Conservation (phyloP, 352 stramenopile genomes). For the Phytophthora tentaculata region DNA sequence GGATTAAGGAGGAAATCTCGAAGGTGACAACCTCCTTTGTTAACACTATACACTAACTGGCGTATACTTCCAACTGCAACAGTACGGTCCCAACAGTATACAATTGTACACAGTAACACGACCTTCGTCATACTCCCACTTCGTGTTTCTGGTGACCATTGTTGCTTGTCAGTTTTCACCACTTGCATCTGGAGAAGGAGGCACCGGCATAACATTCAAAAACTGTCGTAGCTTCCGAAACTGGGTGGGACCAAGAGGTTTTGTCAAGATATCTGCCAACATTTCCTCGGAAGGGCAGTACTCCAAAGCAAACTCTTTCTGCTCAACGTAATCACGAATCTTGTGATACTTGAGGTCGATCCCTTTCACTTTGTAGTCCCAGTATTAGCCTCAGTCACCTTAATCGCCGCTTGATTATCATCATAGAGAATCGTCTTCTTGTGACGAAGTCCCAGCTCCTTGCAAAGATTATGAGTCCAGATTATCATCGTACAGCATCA, state of each 20-base stretch:
- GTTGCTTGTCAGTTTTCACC: not conserved
- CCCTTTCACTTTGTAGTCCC: slow-evolving; percentile 19
- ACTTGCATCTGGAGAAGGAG: slow-evolving; percentile 3
- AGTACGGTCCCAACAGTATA: too few species aligned
- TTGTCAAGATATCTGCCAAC: slow-evolving; percentile 13
- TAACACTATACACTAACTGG: too few species aligned
- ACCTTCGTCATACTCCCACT: slow-evolving; percentile 18
- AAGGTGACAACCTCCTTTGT: too few species aligned
- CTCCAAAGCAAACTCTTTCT: slow-evolving; percentile 8
- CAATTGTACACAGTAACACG: not conserved
- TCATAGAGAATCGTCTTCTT: slow-evolving; percentile 10
- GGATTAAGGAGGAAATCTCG: too few species aligned
- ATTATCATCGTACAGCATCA: slow-evolving; percentile 13
- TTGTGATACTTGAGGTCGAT: slow-evolving; percentile 2
- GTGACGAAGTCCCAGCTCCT: slow-evolving; percentile 5
- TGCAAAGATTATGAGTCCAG: slow-evolving; percentile 17
- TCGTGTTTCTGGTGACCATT: slow-evolving; percentile 2
- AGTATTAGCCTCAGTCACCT: slow-evolving; percentile 4
- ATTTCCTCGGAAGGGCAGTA: slow-evolving; percentile 9
- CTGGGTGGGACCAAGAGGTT: slow-evolving; percentile 5
- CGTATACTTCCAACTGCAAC: too few species aligned
- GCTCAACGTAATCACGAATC: not conserved
- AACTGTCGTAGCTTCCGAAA: slow-evolving; percentile 11
- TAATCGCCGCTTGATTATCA: slow-evolving; percentile 12
- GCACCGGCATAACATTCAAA: slow-evolving; percentile 7